A percentile compares a stretch with the other conserved stretches of the same genome.
Evolutionary conservation across 2,329 filamentous ascomycete genomes (phyloP).

Genomic region (Pseudogymnoascus pannorum): DNA sequence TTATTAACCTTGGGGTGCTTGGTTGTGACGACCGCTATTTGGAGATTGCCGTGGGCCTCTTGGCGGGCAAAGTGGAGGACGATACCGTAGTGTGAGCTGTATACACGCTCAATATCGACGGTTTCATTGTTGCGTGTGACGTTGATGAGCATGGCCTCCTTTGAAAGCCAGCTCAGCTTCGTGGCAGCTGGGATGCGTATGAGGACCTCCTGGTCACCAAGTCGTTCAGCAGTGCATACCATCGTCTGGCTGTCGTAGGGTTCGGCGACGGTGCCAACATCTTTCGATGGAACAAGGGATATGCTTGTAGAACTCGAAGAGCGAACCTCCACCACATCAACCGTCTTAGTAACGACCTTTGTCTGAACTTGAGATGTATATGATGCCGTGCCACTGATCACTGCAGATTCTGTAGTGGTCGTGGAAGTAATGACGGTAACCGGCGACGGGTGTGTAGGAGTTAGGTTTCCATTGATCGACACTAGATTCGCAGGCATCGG

Average conservation of each 20-base stretch:
- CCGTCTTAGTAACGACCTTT: conserved; percentile 26
- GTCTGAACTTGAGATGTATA: conserved; percentile 12
- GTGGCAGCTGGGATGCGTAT: conserved; percentile 44
- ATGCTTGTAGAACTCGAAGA: conserved; percentile 31
- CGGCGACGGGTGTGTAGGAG: conserved; percentile 26
- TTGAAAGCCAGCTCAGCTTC: conserved; percentile 48
- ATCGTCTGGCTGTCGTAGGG: conserved; percentile 21
- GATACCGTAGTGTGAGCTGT: conserved; percentile 27
- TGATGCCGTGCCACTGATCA: not conserved
- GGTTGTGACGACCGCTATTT: conserved; percentile 50
- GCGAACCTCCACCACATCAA: conserved; percentile 29
- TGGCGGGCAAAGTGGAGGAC: conserved; percentile 40
- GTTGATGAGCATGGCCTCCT: conserved; percentile 48
- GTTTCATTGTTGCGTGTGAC: conserved; percentile 42
- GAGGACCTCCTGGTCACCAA: conserved; percentile 44
- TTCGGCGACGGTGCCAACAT: conserved; percentile 23
- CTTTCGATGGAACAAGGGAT: conserved; percentile 36
- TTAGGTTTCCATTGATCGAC: conserved; percentile 14
- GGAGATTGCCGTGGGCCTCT: conserved; percentile 51
- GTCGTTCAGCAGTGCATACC: conserved; percentile 40
- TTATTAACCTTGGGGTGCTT: conserved; percentile 55
- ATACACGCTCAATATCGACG: conserved; percentile 40
- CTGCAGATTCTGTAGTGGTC: conserved; percentile 17
- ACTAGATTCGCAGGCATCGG: conserved; percentile 22
- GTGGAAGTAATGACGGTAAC: conserved; percentile 19